Percentiles rank a stretch among this genome's conserved stretches.
These are phyloP conservation scores for Calocybe cyanea DNA, from an alignment of 768 basidiomycete species.

Conservation along the genomic window DNA sequence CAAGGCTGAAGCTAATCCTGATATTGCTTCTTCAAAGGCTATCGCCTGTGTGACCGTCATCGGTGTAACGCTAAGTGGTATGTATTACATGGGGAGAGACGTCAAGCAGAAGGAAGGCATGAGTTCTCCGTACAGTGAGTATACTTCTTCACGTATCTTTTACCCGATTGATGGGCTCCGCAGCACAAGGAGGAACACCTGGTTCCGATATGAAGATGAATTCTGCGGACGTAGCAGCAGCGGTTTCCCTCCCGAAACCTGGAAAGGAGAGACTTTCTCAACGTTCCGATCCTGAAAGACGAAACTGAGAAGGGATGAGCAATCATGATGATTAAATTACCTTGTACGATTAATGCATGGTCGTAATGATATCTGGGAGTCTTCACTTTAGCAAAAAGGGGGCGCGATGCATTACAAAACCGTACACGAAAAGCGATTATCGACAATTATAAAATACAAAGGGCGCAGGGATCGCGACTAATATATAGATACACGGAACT, in stretches of 20 bases:
- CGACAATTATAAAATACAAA: no score
- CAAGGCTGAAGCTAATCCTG: background rate
- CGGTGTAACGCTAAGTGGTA: constrained; percentile 23
- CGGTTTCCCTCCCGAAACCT: constrained; percentile 32
- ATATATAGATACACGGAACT: no score
- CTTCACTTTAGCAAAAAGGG: no score
- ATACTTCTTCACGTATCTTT: background rate
- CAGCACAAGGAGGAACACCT: constrained; percentile 19
- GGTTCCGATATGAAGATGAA: constrained; percentile 33
- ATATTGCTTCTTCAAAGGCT: constrained; percentile 19
- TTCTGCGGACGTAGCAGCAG: constrained; percentile 34
- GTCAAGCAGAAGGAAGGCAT: constrained; percentile 29
- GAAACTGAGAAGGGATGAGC: no score
- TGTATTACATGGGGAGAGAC: constrained; percentile 30
- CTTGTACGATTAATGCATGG: background rate
- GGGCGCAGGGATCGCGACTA: no score
- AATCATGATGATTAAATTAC: background rate
- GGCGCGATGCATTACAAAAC: no score
- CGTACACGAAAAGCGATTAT: no score
- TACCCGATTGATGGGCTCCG: background rate
- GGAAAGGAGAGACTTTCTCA: constrained; percentile 22
- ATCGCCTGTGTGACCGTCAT: constrained; percentile 26
- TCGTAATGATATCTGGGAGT: no score
- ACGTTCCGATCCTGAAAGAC: constrained; percentile 1
- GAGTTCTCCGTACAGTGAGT: constrained; percentile 30